Evolutionary conservation across 2,329 filamentous ascomycete species (phyloP), one percentile per base, ranked within the genome.

Genomic region (Scytalidium sp.): DNA sequence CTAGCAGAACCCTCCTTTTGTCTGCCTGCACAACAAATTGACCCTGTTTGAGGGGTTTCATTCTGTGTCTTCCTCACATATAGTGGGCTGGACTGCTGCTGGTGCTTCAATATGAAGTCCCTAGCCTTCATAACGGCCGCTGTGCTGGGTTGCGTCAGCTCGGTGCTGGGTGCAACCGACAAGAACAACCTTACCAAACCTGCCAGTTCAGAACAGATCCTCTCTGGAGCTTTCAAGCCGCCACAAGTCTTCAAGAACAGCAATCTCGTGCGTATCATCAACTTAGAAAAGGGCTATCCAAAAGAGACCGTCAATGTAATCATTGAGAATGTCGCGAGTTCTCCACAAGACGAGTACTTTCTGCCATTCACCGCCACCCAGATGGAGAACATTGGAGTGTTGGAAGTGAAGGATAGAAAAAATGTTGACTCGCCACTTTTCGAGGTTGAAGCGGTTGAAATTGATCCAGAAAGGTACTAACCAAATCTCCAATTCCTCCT

Each of bases 401-500:
- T 99, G 51, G 92, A 97, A 73, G 94, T 92, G 47, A 90, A 87
- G 75, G 90, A 97, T 69, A 94, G 92, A 78, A 96, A 96, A 71
- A 81, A 91, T 56, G 70, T 80, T 29, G 79, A 77, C 47, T 78
- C 82, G 58, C 81, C 79, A 11, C 76, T 80, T 27, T 96, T 97
- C 68, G 70, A 73, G 44, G 84, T 86, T 40, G 84, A 89, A 58
- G 73, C 81, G 47, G 84, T 88, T 15, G 86, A 86, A 60, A 78
- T 81, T 57, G 78, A 87, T 55, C 61, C 74, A 19, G 65, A 82
- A 69, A 89, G 75, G 78, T 81, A 66, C n/a, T 21, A 25, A 56
- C 42, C 44, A 36, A 21, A 50, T 23, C 22, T 29, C 19, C 25
- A 13, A 39, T 44, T 7, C 46, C 47, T 54, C 42, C 19, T 47